phyloP scores from a whole-genome alignment of 768 basidiomycete species.

The Boletus huronensis region DNA sequence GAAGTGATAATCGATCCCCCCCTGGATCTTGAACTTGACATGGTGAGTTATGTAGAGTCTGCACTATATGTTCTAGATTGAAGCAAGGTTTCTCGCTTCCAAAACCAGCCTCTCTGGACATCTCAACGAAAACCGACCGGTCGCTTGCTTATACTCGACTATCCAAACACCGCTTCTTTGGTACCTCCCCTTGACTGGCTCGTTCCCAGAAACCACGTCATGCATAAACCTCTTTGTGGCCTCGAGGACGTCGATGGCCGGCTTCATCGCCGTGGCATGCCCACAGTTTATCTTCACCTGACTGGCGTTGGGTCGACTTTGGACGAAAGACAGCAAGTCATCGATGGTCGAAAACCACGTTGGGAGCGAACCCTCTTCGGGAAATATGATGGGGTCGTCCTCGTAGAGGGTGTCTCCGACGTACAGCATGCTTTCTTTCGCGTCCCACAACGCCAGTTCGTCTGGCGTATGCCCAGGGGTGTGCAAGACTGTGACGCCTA shows the following conservation, averaged over 20 bases:
- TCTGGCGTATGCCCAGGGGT: conserved; percentile 60
- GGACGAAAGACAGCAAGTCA: conserved; percentile 41
- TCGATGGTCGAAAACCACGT: conserved; percentile 47
- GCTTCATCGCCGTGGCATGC: conserved; percentile 43
- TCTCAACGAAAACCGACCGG: conserved; percentile 41
- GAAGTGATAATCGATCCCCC: conserved; percentile 3
- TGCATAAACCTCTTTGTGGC: conserved; percentile 43
- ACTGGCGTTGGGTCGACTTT: conserved; percentile 18
- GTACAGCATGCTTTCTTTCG: conserved; percentile 48
- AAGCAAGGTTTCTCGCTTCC: conserved; percentile 31
- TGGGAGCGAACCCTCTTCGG: conserved; percentile 49
- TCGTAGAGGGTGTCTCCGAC: conserved; percentile 59
- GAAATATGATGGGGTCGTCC: conserved; percentile 52
- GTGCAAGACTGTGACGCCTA: conserved; percentile 46
- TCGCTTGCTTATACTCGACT: conserved; percentile 44
- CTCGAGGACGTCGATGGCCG: conserved; percentile 45
- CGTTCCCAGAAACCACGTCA: conserved; percentile 43
- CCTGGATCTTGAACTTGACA: background rate
- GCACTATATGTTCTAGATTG: background rate
- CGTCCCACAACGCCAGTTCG: conserved; percentile 53
- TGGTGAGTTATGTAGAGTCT: background rate
- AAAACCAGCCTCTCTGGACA: conserved; percentile 48
- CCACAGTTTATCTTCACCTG: conserved; percentile 47
- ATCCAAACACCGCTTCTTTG: conserved; percentile 35
- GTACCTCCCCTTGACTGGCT: conserved; percentile 32